Base-by-base conservation (phyloP, 495 filamentous ascomycete species). In the Lepraria neglecta region DNA sequence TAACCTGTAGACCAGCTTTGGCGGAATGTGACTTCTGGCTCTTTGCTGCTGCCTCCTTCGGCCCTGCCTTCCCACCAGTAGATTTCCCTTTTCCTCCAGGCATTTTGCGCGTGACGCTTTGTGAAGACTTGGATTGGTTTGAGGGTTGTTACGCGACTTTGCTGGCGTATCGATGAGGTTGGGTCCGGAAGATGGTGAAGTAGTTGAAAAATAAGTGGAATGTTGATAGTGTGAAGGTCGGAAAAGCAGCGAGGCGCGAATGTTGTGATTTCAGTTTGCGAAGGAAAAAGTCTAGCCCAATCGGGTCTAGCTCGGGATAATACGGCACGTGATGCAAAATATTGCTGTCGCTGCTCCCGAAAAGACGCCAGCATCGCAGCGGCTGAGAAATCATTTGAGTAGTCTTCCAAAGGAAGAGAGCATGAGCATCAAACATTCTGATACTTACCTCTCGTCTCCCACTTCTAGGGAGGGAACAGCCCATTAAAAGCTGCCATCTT, bases 11-110 rank as follows among this genome's bases (percentile, higher is more conserved):
- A 75, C 94, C 94, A 75, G 94, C 94, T 77, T 97, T 95, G 69
- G 90, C 90, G 68, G 92, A 97, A 80, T 98, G 94, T 70, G 91
- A 96, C 78, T 97, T 92, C 76, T 97, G 92, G 69, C 89, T 88
- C 81, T 97, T 96, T 74, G 82, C 80, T 69, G 81, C 79, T 74
- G 73, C 80, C 77, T 83, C 82, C 69, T 81, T 84, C 55, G 85
- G 88, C 70, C 89, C 89, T 60, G 88, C 94, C 86, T 98, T 97
- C 70, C 95, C 94, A 68, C 90, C 90, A 64, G 91, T 87, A 62
- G 88, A 92, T 80, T 95, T 95, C 78, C 90, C 90, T 80, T 95
- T 95, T 78, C 90, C 90, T 65, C 90, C 90, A 73, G 90, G 79
- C 85, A 88, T 88, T 73, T 74, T 76, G 71, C 70, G 70, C 56